These are phyloP conservation scores for Citrullus mucosospermus DNA, from an alignment of 306 rosid genomes.

Conservation along the genomic window DNA sequence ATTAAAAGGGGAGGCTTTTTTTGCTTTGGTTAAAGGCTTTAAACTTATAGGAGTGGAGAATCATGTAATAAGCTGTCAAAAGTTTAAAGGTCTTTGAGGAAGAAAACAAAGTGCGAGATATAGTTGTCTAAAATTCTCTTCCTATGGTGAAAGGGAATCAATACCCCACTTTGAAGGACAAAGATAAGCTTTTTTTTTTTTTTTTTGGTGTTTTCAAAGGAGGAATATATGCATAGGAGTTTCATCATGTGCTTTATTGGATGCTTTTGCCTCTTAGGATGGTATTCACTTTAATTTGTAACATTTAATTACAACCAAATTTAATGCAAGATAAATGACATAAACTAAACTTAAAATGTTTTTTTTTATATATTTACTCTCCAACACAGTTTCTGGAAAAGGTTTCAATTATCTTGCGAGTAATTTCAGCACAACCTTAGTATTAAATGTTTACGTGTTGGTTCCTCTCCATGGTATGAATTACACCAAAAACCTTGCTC, in stretches of 20 bases:
- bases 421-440: too few species aligned
- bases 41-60: slow-evolving; percentile 1
- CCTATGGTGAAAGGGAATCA: slow-evolving; percentile 3
- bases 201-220: neutral
- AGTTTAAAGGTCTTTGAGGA: neutral
- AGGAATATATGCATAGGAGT: neutral
- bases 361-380: too few species aligned
- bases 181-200: slow-evolving; percentile 23
- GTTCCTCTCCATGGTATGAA: too few species aligned
- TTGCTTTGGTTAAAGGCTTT: slow-evolving; percentile 24
- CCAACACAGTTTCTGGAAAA: too few species aligned
- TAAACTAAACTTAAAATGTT: too few species aligned
- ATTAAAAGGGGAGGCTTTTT: slow-evolving; percentile 7
- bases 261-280: slow-evolving; percentile 19
- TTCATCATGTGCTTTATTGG: slow-evolving; percentile 12
- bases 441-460: too few species aligned
- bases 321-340: too few species aligned
- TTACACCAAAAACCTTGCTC: too few species aligned
- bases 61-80: neutral
- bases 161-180: slow-evolving; percentile 33
- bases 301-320: neutral
- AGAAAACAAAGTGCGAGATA: neutral
- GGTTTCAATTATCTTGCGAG: too few species aligned
- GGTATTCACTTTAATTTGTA: neutral
- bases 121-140: slow-evolving; percentile 31